phyloP scores from a whole-genome alignment of 1,284 basidiomycete genomes.

The Coniferiporia sulphurascens region DNA sequence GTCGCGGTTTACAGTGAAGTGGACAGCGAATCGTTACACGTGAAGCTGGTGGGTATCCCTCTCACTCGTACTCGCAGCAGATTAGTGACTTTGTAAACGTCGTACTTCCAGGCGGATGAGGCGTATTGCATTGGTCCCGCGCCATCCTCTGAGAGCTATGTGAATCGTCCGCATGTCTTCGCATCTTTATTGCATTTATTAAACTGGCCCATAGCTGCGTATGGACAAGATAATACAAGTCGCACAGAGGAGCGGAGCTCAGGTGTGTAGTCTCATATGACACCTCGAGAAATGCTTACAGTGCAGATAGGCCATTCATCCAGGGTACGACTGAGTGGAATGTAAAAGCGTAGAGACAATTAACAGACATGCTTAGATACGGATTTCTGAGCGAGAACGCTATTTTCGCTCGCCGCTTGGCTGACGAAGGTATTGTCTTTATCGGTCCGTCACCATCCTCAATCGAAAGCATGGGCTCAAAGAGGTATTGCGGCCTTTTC shows the following conservation, averaged over 20 bases:
- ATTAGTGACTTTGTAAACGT: background rate
- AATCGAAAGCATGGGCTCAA: conserved; percentile 91
- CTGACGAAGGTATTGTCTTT: conserved; percentile 88
- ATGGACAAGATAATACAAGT: conserved; percentile 88
- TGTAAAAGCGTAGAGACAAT: too few relatives aligned
- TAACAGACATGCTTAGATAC: conserved; percentile 45
- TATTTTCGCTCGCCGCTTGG: conserved; percentile 79
- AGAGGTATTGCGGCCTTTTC: conserved; percentile 48
- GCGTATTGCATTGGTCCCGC: conserved; percentile 93
- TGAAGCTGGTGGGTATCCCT: conserved; percentile 51
- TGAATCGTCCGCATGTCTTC: conserved; percentile 37
- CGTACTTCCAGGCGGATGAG: conserved; percentile 81
- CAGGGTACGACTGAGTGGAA: conserved; percentile 46
- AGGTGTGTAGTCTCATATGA: conserved; percentile 43
- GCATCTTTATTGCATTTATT: background rate
- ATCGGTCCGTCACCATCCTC: conserved; percentile 93
- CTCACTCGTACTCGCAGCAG: background rate
- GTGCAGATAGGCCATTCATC: conserved; percentile 64
- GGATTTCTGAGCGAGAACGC: conserved; percentile 95
- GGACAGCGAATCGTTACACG: conserved; percentile 76
- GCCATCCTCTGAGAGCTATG: conserved; percentile 84
- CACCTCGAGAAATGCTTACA: conserved; percentile 8
- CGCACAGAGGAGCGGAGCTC: conserved; percentile 75
- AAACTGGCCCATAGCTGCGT: conserved; percentile 52
- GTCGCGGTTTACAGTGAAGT: conserved; percentile 89